Conservation (phyloP, 257 asterid species). For the Jasminum sambac region DNA sequence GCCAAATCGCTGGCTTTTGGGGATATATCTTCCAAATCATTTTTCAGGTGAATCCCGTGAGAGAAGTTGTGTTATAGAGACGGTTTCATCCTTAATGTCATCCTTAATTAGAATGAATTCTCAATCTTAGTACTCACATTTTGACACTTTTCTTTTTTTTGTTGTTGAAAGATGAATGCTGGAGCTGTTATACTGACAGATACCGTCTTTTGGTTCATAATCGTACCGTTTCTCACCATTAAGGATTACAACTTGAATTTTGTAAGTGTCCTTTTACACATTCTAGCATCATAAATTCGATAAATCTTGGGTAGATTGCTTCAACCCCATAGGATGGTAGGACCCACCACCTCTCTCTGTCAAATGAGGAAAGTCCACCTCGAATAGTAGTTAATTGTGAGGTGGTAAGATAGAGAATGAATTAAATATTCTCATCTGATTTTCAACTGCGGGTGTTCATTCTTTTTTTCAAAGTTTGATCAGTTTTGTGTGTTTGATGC, state of each 20-base stretch:
- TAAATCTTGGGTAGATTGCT: no score
- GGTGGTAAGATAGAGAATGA: no score
- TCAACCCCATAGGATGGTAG: no score
- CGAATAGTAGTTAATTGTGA: no score
- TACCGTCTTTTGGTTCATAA: conserved; percentile 83
- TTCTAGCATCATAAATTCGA: no score
- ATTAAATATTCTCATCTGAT: no score
- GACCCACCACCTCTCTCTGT: no score
- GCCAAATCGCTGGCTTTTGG: conserved; percentile 65
- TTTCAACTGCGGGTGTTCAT: not conserved
- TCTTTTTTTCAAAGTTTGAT: conserved; percentile 21
- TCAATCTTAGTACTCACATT: no score
- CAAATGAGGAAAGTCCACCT: no score
- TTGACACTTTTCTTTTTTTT: not conserved
- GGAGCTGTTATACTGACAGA: conserved; percentile 95
- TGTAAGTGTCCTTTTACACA: conserved; percentile 44
- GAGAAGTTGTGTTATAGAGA: not conserved
- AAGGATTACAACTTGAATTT: conserved; percentile 77
- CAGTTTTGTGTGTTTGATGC: conserved; percentile 6
- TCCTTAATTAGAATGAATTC: not conserved
- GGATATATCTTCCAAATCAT: conserved; percentile 74
- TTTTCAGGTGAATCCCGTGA: conserved; percentile 66
- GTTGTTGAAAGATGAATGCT: conserved; percentile 71
- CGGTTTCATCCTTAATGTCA: no score
- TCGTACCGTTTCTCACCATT: conserved; percentile 80